These are phyloP conservation scores for Cryptosporidium tyzzeri DNA, from an alignment of 169 alveolate species.

Conservation along the genomic window DNA sequence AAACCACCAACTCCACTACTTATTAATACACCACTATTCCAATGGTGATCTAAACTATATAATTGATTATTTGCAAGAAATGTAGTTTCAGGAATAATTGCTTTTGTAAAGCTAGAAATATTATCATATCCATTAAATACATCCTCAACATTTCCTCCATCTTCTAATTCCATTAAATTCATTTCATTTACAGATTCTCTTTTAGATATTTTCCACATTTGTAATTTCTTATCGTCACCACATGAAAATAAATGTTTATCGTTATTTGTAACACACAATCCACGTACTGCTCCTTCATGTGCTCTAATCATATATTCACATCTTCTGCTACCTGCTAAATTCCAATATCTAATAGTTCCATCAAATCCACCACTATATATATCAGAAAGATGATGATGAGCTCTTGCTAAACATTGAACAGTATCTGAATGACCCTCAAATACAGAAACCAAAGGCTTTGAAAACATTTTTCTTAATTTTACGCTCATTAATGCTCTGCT, in stretches of 20 bases:
- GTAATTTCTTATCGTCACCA: conserved; percentile 93
- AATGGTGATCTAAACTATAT: conserved; percentile 73
- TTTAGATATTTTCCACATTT: conserved; percentile 79
- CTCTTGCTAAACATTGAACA: conserved; percentile 90
- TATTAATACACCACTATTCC: conserved; percentile 50
- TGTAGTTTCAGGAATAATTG: conserved; percentile 42
- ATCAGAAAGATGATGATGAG: conserved; percentile 84
- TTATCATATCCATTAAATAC: conserved; percentile 70
- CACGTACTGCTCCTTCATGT: conserved; percentile 95
- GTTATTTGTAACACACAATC: conserved; percentile 84
- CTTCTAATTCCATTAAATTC: conserved; percentile 51
- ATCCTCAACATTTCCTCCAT: conserved; percentile 76
- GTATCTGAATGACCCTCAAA: conserved; percentile 97
- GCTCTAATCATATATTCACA: conserved; percentile 89
- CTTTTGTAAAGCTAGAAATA: conserved; percentile 21
- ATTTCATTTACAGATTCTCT: conserved; percentile 17
- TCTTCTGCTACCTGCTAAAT: conserved; percentile 86
- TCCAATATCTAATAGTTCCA: conserved; percentile 96
- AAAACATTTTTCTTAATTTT: conserved; percentile 95
- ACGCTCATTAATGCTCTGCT: conserved; percentile 96
- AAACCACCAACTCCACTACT: conserved; percentile 76
- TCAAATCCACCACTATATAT: conserved; percentile 94
- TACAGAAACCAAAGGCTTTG: conserved; percentile 96
- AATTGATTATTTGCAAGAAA: conserved; percentile 50
- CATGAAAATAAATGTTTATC: conserved; percentile 87